Conservation (phyloP, 768 basidiomycete species). For the Naematelia encephala region DNA sequence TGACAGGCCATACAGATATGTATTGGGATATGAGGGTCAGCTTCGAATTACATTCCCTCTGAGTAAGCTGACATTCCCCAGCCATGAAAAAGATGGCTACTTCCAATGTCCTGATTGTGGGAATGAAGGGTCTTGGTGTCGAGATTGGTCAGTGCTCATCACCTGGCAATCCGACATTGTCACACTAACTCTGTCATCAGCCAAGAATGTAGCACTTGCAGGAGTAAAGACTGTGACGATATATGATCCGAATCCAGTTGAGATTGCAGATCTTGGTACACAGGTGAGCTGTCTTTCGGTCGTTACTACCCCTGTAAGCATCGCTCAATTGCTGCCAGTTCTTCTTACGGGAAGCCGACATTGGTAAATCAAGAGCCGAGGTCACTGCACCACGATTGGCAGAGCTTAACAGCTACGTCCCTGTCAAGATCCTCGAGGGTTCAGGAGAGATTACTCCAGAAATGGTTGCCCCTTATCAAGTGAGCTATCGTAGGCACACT, state of each 20-base stretch:
- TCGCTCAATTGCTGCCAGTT: too few relatives aligned
- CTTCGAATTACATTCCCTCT: not conserved
- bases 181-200: too few relatives aligned
- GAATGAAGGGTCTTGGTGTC: constrained; percentile 84
- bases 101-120: constrained; percentile 91
- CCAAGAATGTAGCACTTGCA: constrained; percentile 91
- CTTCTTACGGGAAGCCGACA: constrained; percentile 80
- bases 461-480: constrained; percentile 83
- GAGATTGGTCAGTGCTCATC: constrained; percentile 70
- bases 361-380: constrained; percentile 82
- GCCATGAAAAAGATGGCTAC: constrained; percentile 99
- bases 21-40: constrained; percentile 91
- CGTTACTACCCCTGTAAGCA: not conserved
- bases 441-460: constrained; percentile 72
- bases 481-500: too few relatives aligned
- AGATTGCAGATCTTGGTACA: constrained; percentile 83
- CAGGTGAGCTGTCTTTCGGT: constrained; percentile 58
- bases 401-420: constrained; percentile 94
- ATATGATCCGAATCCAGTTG: constrained; percentile 85
- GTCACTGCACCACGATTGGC: constrained; percentile 83
- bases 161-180: not conserved
- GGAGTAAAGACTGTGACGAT: constrained; percentile 97
- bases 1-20: constrained; percentile 59
- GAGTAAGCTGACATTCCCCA: constrained; percentile 50
- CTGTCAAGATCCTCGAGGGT: constrained; percentile 81